A percentile compares a stretch with the other conserved stretches of the same genome.
These are phyloP conservation scores for Uncinocarpus reesii DNA, from an alignment of 2,329 filamentous ascomycete genomes.

Conservation along the genomic window DNA sequence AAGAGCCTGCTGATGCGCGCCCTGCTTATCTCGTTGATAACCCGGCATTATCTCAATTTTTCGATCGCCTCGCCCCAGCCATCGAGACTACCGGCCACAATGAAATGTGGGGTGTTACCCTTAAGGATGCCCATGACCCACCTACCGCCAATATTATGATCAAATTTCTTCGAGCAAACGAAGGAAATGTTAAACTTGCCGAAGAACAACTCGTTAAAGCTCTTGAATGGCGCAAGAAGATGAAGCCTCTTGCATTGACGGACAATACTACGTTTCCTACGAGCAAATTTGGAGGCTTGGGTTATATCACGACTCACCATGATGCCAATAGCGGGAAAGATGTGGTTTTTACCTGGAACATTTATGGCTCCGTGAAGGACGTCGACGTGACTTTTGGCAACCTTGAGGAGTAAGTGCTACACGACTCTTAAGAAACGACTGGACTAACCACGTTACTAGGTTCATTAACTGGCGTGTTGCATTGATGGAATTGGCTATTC, in stretches of 20 bases:
- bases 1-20: slow-evolving; percentile 21
- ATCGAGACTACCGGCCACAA: slow-evolving; percentile 49
- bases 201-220: slow-evolving; percentile 69
- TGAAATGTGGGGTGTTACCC: slow-evolving; percentile 80
- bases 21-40: slow-evolving; percentile 32
- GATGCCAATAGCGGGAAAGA: slow-evolving; percentile 38
- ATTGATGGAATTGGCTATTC: slow-evolving; percentile 77
- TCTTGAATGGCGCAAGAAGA: slow-evolving; percentile 70
- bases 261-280: slow-evolving; percentile 53
- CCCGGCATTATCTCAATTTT: slow-evolving; percentile 45
- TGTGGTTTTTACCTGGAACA: slow-evolving; percentile 75
- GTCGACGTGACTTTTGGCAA: slow-evolving; percentile 72
- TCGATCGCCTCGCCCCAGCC: slow-evolving; percentile 49
- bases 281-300: slow-evolving; percentile 64
- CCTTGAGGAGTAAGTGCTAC: slow-evolving; percentile 56
- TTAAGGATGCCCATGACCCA: slow-evolving; percentile 48
- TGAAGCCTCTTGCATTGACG: slow-evolving; percentile 58
- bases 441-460: slow-evolving; percentile 36
- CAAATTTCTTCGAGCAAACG: slow-evolving; percentile 89
- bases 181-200: slow-evolving; percentile 61
- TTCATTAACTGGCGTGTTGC: slow-evolving; percentile 85
- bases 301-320: slow-evolving; percentile 66
- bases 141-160: slow-evolving; percentile 77
- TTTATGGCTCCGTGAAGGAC: slow-evolving; percentile 80
- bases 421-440: background rate